Conservation (phyloP, 495 filamentous ascomycete genomes). For the Talaromyces thailandensis region DNA sequence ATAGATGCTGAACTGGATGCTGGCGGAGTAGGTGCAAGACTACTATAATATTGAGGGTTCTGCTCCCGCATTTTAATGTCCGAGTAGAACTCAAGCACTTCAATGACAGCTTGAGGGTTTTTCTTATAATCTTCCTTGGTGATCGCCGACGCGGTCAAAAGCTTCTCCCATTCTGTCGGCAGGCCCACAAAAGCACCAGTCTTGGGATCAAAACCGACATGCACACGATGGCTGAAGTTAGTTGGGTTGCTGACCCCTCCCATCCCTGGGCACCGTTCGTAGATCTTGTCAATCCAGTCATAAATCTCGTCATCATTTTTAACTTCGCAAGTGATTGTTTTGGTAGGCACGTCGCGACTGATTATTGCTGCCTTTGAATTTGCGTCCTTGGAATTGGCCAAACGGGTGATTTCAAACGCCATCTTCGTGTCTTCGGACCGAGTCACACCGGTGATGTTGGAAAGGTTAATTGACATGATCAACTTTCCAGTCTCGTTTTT, state of each 20-base stretch:
- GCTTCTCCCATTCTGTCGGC: constrained; percentile 91
- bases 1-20: constrained; percentile 44
- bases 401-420: constrained; percentile 82
- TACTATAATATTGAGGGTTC: constrained; percentile 68
- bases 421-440: constrained; percentile 80
- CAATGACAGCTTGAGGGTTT: constrained; percentile 96
- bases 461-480: constrained; percentile 67
- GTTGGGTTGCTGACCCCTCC: constrained; percentile 97
- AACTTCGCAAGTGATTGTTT: constrained; percentile 77
- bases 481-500: constrained; percentile 82
- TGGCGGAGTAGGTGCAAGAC: constrained; percentile 59
- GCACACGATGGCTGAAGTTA: constrained; percentile 91
- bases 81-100: constrained; percentile 95
- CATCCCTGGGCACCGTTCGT: constrained; percentile 92
- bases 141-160: constrained; percentile 89
- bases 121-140: constrained; percentile 97
- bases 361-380: constrained; percentile 51
- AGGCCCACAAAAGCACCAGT: constrained; percentile 90
- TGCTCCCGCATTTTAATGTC: constrained; percentile 84
- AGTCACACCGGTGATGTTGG: constrained; percentile 75
- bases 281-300: constrained; percentile 96
- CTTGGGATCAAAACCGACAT: constrained; percentile 92
- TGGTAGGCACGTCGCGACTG: constrained; percentile 64
- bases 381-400: constrained; percentile 52
- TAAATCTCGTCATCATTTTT: constrained; percentile 94